Percentiles rank a stretch among this genome's conserved stretches.
phyloP scores from a whole-genome alignment of 257 asterid genomes.

The Euphrasia confusa region DNA sequence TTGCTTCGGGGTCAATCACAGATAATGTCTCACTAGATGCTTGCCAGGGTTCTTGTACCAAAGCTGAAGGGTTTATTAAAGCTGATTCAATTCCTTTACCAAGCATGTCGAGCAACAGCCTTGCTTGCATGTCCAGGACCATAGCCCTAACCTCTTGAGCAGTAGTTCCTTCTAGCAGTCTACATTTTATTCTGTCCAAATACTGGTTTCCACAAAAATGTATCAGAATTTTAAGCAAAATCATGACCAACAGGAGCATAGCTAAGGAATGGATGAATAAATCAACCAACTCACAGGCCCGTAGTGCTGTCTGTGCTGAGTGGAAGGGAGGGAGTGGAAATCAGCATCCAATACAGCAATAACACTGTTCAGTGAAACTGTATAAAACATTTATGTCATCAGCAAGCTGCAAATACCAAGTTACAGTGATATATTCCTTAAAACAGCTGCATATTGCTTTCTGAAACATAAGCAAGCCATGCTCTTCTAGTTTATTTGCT shows the following conservation, averaged over 20 bases:
- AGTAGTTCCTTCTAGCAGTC: constrained; percentile 96
- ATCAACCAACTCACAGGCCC: constrained; percentile 80
- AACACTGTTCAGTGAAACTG: constrained; percentile 93
- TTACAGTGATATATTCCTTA: constrained; percentile 10
- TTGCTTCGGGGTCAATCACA: constrained; percentile 74
- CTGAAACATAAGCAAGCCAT: no score
- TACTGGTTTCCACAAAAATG: constrained; percentile 48
- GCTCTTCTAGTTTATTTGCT: constrained; percentile 1
- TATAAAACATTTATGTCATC: constrained; percentile 21
- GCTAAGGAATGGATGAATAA: constrained; percentile 16
- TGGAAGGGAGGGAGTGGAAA: constrained; percentile 94
- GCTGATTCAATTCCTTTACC: constrained; percentile 99
- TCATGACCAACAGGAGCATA: constrained; percentile 12
- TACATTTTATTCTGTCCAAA: constrained; percentile 93
- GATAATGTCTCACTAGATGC: constrained; percentile 79
- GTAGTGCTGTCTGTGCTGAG: constrained; percentile 94
- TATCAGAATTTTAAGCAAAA: constrained; percentile 5
- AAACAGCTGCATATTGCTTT: background rate
- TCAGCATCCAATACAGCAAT: constrained; percentile 96
- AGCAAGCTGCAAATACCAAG: constrained; percentile 24
- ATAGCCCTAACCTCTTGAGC: constrained; percentile 99
- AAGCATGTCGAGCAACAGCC: constrained; percentile 92
- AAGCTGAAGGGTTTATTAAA: constrained; percentile 81
- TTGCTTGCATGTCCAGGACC: constrained; percentile 99
- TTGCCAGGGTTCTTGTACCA: constrained; percentile 95